Base-by-base conservation (phyloP, 1,139 yeast species). In the Hansenula sp. region DNA sequence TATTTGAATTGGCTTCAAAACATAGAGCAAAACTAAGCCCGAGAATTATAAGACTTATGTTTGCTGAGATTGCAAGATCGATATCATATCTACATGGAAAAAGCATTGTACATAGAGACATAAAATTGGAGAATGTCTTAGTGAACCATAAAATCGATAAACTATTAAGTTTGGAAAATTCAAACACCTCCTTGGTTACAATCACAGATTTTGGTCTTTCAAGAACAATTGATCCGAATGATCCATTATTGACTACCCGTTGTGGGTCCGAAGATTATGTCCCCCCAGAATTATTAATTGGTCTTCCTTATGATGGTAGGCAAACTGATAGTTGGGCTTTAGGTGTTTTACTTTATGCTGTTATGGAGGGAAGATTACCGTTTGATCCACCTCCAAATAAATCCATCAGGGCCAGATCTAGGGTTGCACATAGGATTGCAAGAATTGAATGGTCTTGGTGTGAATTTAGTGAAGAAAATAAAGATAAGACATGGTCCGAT, bases 261-360 rank as follows among this genome's bases (percentile, higher is more conserved):
- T 93, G 99, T 64, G 99, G 99, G 0, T 86, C 96, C 1, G 96
- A 89, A 52, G 98, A 93, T 62, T 93, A 93, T 55, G 96, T 93
- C 3, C 83, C 96, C 0, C 99, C 98, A 0, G 99, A 93, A 61
- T 68, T 93, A 31, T 68, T 93, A 35, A 80, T 93, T 81, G 98
- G 98, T 0, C 72, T 88, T 47, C 83, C 88, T 17, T 93, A 93
- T 59, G 91, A 91, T 58, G 99, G 99, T 3, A 76, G 85, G 44
- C 79, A 87, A 51, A 84, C 94, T 36, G 99, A 93, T 60, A 74
- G 93, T 15, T 93, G 99, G 99, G 88, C 97, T 1, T 66, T 90
- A 8, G 99, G 98, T 1, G 98, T 91, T 5, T 70, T 90, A n/a
- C 66, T 90, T 1, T 93, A 90, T 60, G 79, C 95, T 1, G 66